Conservation (phyloP, 2,329 filamentous ascomycete species). For the Botryotinia convoluta region DNA sequence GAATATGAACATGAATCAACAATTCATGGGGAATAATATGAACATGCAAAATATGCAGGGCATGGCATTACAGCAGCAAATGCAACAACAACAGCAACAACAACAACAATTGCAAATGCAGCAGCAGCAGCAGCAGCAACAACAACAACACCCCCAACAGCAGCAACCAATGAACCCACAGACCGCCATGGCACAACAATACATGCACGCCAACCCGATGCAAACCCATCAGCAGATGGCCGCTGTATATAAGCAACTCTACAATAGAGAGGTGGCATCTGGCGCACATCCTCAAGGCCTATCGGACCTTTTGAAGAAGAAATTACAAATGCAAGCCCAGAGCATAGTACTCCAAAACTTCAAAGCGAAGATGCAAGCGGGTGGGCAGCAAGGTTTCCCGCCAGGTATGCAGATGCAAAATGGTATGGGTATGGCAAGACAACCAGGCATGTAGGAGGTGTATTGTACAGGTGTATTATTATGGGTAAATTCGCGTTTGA, state of each 20-base stretch:
- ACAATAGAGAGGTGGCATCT: neutral
- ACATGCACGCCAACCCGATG: neutral
- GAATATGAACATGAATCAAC: slow-evolving; percentile 17
- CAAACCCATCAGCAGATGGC: slow-evolving; percentile 1
- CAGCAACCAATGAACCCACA: slow-evolving; percentile 10
- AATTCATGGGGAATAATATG: slow-evolving; percentile 14
- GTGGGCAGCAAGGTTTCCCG: slow-evolving; percentile 23
- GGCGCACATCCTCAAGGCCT: slow-evolving; percentile 13
- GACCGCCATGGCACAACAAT: slow-evolving; percentile 1
- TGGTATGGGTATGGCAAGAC: slow-evolving; percentile 34
- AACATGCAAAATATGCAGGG: slow-evolving; percentile 19
- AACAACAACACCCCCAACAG: neutral
- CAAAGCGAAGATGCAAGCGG: slow-evolving; percentile 1
- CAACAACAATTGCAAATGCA: neutral
- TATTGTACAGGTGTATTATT: neutral
- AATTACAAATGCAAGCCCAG: neutral
- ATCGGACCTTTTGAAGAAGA: neutral
- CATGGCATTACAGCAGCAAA: neutral
- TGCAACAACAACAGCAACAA: slow-evolving; percentile 4
- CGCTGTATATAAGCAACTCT: neutral
- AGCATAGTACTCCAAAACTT: neutral
- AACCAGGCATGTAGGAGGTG: slow-evolving; percentile 17
- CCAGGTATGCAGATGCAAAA: slow-evolving; percentile 35
- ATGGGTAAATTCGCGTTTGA: neutral
- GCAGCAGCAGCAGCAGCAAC: neutral